A percentile compares a stretch with the other conserved stretches of the same genome.
phyloP scores from a whole-genome alignment of 306 rosid species.

The Trifolium pratense region DNA sequence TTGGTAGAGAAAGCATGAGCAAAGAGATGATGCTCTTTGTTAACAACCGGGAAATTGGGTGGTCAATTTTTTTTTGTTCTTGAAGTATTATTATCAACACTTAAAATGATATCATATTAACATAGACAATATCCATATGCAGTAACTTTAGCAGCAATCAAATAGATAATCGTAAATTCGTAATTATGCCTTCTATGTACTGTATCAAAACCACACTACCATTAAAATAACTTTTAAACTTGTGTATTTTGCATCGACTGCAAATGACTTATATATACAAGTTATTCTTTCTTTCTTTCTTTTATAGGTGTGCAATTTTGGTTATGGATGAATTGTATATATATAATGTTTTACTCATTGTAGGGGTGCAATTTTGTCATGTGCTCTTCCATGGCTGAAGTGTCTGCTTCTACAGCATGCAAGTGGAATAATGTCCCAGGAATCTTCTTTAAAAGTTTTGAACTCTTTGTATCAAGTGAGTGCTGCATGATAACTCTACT shows the following conservation, averaged over 20 bases:
- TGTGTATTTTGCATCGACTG: background rate
- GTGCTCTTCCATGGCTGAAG: slow-evolving; percentile 80
- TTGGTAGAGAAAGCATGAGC: slow-evolving; percentile 6
- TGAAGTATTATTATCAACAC: background rate
- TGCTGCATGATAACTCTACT: slow-evolving; percentile 16
- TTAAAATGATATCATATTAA: background rate
- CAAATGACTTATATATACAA: background rate
- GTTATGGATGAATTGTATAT: slow-evolving; percentile 15
- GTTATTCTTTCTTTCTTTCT: background rate
- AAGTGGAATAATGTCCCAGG: slow-evolving; percentile 75
- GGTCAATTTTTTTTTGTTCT: background rate
- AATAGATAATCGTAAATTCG: background rate
- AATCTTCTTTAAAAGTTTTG: slow-evolving; percentile 70
- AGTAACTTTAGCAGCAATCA: background rate
- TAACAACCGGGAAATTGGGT: background rate
- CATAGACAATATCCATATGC: background rate
- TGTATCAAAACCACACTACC: background rate
- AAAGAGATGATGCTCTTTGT: background rate
- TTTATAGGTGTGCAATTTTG: background rate
- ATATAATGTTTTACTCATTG: background rate
- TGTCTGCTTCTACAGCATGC: slow-evolving; percentile 77
- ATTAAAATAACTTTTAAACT: slow-evolving; percentile 9
- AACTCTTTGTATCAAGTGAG: slow-evolving; percentile 84
- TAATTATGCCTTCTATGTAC: background rate
- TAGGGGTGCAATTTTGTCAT: slow-evolving; percentile 81